phyloP scores from a whole-genome alignment of 2,329 filamentous ascomycete genomes.

The Trichoderma simmonsii region DNA sequence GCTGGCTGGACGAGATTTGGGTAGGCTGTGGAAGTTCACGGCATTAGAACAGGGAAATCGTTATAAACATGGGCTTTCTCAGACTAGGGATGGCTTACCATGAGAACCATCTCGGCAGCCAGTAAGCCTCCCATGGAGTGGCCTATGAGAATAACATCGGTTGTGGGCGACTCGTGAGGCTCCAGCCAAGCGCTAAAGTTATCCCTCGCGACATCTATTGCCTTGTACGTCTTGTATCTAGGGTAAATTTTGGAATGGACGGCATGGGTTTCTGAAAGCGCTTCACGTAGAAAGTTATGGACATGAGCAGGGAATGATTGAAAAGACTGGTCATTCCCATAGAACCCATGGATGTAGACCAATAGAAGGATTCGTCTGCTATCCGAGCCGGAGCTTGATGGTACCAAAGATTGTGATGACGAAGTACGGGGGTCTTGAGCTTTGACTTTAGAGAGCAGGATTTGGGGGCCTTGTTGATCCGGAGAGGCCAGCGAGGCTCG shows the following conservation, averaged over 20 bases:
- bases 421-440: conserved; percentile 46
- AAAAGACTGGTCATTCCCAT: conserved; percentile 85
- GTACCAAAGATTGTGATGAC: conserved; percentile 45
- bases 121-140: conserved; percentile 90
- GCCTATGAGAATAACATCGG: conserved; percentile 78
- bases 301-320: conserved; percentile 84
- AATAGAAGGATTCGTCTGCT: conserved; percentile 62
- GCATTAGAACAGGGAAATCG: not conserved
- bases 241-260: conserved; percentile 87
- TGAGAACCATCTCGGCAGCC: conserved; percentile 72
- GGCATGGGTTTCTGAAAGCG: conserved; percentile 68
- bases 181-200: conserved; percentile 80
- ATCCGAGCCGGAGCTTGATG: conserved; percentile 25
- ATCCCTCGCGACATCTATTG: conserved; percentile 70
- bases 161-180: conserved; percentile 69
- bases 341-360: conserved; percentile 86
- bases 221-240: conserved; percentile 71
- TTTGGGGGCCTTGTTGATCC: not conserved
- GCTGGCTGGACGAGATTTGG: conserved; percentile 30
- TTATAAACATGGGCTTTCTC: not conserved
- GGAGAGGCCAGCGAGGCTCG: not conserved
- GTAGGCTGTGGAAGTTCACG: conserved; percentile 30
- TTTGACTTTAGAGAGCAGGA: conserved; percentile 10
- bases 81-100: conserved; percentile 39
- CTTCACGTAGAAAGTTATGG: conserved; percentile 66